A percentile compares a stretch with the other conserved stretches of the same genome.
Conservation (phyloP, 73 alveolate species). For the Paramecium octaurelia region DNA sequence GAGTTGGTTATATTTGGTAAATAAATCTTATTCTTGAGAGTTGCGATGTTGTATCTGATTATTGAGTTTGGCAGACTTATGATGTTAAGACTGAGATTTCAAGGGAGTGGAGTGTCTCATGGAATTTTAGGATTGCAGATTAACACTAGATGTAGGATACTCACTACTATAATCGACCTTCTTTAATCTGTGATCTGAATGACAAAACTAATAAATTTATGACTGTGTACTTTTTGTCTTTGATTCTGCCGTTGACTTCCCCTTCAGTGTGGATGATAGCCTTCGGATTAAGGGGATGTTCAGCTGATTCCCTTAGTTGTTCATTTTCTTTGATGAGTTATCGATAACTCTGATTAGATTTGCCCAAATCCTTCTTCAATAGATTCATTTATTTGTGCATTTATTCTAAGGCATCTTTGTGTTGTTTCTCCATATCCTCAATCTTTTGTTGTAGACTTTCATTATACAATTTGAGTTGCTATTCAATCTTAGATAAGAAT, state of each 20-base stretch:
- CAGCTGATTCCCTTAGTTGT: neutral
- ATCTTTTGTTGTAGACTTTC: slow-evolving; percentile 57
- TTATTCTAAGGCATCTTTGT: slow-evolving; percentile 20
- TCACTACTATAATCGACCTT: slow-evolving; percentile 4
- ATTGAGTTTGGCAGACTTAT: neutral
- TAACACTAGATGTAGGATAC: neutral
- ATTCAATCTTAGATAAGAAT: slow-evolving; percentile 17
- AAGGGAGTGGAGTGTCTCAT: slow-evolving; percentile 15
- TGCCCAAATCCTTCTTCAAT: neutral
- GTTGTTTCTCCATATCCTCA: slow-evolving; percentile 36
- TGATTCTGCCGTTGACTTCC: neutral
- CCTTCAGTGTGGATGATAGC: neutral
- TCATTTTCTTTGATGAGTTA: neutral
- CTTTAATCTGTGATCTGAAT: slow-evolving; percentile 25
- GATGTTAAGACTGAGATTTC: slow-evolving; percentile 2
- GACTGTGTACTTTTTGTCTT: neutral
- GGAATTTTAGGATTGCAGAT: neutral
- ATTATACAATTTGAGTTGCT: slow-evolving; percentile 60
- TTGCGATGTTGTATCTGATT: neutral
- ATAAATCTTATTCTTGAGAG: neutral
- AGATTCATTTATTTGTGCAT: neutral
- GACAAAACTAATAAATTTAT: slow-evolving; percentile 24
- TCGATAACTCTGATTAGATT: neutral
- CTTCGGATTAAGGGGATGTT: neutral
- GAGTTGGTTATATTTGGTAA: neutral